phyloP scores from a whole-genome alignment of 2,329 filamentous ascomycete genomes.

The Diplodia corticola region DNA sequence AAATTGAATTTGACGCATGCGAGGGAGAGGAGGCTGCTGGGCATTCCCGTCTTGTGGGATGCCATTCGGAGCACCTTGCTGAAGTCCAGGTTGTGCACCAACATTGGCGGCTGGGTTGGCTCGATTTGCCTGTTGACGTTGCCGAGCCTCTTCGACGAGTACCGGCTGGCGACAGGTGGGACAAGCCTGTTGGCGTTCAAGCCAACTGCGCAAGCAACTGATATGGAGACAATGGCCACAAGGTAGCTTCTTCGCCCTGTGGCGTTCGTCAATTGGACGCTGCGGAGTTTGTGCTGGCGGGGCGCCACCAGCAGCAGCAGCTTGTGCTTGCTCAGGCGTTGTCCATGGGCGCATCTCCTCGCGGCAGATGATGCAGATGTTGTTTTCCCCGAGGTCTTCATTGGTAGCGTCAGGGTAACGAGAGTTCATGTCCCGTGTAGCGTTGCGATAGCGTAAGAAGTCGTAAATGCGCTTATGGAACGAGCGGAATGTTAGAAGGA shows the following conservation, averaged over 20 bases:
- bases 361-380: conserved; percentile 96
- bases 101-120: conserved; percentile 25
- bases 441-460: conserved; percentile 85
- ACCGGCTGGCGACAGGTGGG: conserved; percentile 90
- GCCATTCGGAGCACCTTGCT: conserved; percentile 23
- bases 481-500: conserved; percentile 90
- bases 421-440: conserved; percentile 89
- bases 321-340: conserved; percentile 38
- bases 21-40: background rate
- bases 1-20: conserved; percentile 20
- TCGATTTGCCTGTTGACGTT: conserved; percentile 31
- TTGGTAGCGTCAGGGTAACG: conserved; percentile 85
- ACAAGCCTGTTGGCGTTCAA: conserved; percentile 95
- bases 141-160: conserved; percentile 46
- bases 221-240: conserved; percentile 96
- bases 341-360: conserved; percentile 91
- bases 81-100: conserved; percentile 17
- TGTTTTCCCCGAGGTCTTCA: conserved; percentile 81
- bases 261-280: conserved; percentile 69
- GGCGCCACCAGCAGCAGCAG: conserved; percentile 40
- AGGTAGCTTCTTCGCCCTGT: conserved; percentile 90
- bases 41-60: conserved; percentile 27
- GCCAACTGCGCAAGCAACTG: conserved; percentile 92
- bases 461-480: conserved; percentile 89
- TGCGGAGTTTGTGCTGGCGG: conserved; percentile 36